phyloP scores from a whole-genome alignment of 306 rosid genomes.

The Spatholobus suberectus region DNA sequence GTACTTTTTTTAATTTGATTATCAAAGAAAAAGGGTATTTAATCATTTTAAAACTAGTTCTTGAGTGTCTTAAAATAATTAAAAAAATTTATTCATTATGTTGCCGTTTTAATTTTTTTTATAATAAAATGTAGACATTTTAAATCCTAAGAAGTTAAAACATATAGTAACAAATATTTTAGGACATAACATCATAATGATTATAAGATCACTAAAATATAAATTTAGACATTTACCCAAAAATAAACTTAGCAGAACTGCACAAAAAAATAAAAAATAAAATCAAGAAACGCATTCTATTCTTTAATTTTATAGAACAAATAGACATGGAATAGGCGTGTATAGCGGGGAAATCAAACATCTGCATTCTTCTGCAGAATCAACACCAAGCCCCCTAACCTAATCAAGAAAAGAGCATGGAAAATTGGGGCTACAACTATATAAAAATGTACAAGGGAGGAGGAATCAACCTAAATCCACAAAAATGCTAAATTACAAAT shows the following conservation, averaged over 20 bases:
- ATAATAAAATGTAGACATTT: neutral
- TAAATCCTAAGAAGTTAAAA: neutral
- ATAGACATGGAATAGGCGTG: conserved; percentile 47
- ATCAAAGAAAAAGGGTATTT: neutral
- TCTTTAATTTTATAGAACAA: conserved; percentile 48
- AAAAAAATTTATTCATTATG: neutral
- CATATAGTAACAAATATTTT: neutral
- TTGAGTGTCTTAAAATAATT: neutral
- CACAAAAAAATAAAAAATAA: conserved; percentile 3
- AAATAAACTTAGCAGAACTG: neutral
- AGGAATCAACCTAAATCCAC: conserved; percentile 56
- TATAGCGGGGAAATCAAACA: conserved; percentile 52
- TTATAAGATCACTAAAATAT: neutral
- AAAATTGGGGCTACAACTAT: conserved; percentile 70
- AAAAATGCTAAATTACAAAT: conserved; percentile 55
- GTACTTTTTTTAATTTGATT: neutral
- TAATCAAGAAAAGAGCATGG: conserved; percentile 48
- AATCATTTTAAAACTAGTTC: too few species aligned
- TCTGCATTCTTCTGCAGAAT: conserved; percentile 91
- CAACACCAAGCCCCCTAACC: conserved; percentile 56
- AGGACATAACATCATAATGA: neutral
- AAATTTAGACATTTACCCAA: neutral
- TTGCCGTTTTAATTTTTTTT: neutral
- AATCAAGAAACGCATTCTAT: neutral
- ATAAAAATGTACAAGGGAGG: conserved; percentile 73